phyloP scores from a whole-genome alignment of 2,329 filamentous ascomycete genomes.

The Ophiocordyceps polyrhachis-furcata region DNA sequence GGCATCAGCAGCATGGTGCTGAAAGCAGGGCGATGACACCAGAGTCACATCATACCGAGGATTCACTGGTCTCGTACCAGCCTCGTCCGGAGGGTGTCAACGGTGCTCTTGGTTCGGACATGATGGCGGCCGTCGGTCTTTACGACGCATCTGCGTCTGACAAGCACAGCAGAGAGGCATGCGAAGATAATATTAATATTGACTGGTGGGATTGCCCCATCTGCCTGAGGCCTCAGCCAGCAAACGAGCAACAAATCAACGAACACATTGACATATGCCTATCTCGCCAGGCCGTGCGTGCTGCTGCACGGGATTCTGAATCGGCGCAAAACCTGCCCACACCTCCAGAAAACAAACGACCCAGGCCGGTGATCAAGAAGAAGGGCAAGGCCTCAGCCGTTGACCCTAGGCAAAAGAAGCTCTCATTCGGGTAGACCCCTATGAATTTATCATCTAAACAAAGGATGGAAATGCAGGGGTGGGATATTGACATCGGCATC shows the following conservation, averaged over 20 bases:
- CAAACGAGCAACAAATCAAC: slow-evolving; percentile 67
- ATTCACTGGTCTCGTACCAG: slow-evolving; percentile 49
- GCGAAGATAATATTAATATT: slow-evolving; percentile 25
- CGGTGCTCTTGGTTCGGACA: neutral
- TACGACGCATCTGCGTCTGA: slow-evolving; percentile 2
- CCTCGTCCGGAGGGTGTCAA: slow-evolving; percentile 15
- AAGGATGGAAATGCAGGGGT: no score
- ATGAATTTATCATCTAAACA: no score
- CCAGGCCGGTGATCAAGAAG: slow-evolving; percentile 19
- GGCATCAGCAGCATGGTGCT: slow-evolving; percentile 1
- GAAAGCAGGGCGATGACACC: slow-evolving; percentile 18
- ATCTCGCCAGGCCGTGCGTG: slow-evolving; percentile 68
- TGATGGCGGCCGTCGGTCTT: neutral
- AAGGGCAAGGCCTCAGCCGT: slow-evolving; percentile 13
- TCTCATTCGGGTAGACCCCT: slow-evolving; percentile 26
- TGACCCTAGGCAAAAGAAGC: slow-evolving; percentile 31
- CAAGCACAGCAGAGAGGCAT: slow-evolving; percentile 28
- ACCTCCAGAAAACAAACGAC: slow-evolving; percentile 19
- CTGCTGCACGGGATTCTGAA: slow-evolving; percentile 46
- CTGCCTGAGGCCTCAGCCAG: slow-evolving; percentile 55
- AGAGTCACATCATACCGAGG: slow-evolving; percentile 32
- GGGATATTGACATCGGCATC: no score
- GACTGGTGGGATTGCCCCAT: slow-evolving; percentile 75
- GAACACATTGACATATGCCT: slow-evolving; percentile 85
- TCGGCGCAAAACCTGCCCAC: slow-evolving; percentile 9